Conservation (phyloP, 2,329 filamentous ascomycete genomes). For the Cladophialophora immunda region DNA sequence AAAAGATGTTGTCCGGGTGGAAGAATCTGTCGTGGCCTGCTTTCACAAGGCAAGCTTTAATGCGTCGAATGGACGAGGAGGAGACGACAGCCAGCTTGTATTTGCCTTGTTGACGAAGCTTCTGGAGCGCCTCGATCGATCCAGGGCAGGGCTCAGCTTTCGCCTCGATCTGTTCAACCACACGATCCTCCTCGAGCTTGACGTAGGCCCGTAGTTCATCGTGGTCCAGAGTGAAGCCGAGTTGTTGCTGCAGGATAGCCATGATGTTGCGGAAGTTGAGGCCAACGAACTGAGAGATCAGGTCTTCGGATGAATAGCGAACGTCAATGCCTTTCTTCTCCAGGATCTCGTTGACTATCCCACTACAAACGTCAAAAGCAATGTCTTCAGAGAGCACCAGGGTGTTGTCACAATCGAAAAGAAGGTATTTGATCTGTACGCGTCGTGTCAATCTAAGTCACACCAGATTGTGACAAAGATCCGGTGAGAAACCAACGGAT, state of each 20-base stretch:
- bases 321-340: constrained; percentile 68
- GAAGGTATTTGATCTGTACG: constrained; percentile 72
- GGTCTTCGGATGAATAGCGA: constrained; percentile 78
- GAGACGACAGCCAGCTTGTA: constrained; percentile 83
- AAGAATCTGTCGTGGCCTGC: constrained; percentile 84
- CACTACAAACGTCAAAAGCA: constrained; percentile 89
- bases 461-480: not conserved
- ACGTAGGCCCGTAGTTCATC: constrained; percentile 80
- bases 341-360: constrained; percentile 87
- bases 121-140: constrained; percentile 72
- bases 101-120: constrained; percentile 67
- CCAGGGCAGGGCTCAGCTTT: constrained; percentile 74
- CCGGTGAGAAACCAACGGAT: not conserved
- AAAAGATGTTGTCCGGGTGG: constrained; percentile 76
- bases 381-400: constrained; percentile 90
- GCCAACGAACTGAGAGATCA: constrained; percentile 88
- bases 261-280: constrained; percentile 97
- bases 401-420: constrained; percentile 85
- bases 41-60: constrained; percentile 80
- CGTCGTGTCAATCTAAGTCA: not conserved
- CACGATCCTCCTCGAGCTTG: constrained; percentile 78
- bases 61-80: constrained; percentile 79
- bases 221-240: constrained; percentile 73
- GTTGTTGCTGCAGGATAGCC: constrained; percentile 75
- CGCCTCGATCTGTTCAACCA: constrained; percentile 79